These are phyloP conservation scores for Endocalyx cinctus DNA, from an alignment of 2,329 filamentous ascomycete species.

Conservation along the genomic window DNA sequence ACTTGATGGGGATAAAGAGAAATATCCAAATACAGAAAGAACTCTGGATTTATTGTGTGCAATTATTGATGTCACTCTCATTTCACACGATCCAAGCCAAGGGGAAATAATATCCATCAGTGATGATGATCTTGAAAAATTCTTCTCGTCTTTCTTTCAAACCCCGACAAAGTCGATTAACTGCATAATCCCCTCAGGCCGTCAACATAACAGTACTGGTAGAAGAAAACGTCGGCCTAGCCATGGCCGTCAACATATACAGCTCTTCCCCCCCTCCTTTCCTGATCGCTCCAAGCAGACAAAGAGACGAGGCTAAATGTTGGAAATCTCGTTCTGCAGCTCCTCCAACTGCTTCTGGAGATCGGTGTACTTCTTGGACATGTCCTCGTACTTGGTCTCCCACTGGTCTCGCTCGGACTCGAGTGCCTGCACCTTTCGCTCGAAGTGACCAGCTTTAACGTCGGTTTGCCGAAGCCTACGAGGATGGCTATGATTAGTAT, in stretches of 20 bases:
- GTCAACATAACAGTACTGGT: conserved; percentile 15
- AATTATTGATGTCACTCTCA: too few relatives aligned
- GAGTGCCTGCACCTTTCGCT: conserved; percentile 97
- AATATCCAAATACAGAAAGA: too few relatives aligned
- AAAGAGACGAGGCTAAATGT: conserved; percentile 73
- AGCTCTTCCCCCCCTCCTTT: too few relatives aligned
- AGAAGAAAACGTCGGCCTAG: conserved; percentile 16
- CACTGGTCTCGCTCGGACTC: conserved; percentile 88
- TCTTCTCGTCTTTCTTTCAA: conserved; percentile 9
- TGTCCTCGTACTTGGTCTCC: conserved; percentile 98
- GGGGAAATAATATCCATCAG: too few relatives aligned
- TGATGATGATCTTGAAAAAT: conserved; percentile 6
- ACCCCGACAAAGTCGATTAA: conserved; percentile 14
- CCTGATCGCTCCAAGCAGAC: too few relatives aligned
- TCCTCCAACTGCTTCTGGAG: conserved; percentile 68
- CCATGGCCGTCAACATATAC: too few relatives aligned
- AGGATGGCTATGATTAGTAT: too few relatives aligned
- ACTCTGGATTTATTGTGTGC: too few relatives aligned
- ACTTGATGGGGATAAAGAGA: too few relatives aligned
- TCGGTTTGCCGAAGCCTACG: conserved; percentile 94
- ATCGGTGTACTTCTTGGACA: conserved; percentile 89
- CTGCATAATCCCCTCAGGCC: conserved; percentile 13
- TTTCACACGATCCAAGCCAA: too few relatives aligned
- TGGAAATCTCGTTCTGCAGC: conserved; percentile 86
- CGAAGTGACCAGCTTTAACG: conserved; percentile 98